These are phyloP conservation scores for Penicillium ucsense DNA, from an alignment of 495 filamentous ascomycete species.

Conservation along the genomic window DNA sequence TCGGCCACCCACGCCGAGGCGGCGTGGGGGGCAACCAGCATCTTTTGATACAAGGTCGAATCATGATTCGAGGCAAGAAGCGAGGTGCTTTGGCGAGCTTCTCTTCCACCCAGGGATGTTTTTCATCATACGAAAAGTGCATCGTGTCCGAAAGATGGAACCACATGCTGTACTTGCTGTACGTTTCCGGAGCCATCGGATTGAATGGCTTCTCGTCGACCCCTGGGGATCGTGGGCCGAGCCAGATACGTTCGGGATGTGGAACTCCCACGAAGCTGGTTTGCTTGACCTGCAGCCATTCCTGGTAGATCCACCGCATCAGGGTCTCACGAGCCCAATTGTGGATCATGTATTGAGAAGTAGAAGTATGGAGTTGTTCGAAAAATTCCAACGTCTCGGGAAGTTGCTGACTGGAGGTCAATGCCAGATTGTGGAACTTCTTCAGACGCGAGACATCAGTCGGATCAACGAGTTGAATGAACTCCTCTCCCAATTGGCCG, in stretches of 20 bases:
- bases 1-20: neutral
- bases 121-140: neutral
- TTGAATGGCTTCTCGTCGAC: neutral
- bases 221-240: neutral
- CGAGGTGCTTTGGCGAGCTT: neutral
- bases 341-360: neutral
- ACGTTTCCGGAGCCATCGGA: neutral
- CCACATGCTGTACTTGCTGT: neutral
- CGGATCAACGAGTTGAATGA: neutral
- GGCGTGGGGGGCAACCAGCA: neutral
- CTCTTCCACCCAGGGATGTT: neutral
- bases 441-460: neutral
- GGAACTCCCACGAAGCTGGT: neutral
- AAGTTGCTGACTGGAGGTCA: neutral
- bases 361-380: neutral
- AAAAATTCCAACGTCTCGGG: neutral
- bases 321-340: neutral
- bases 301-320: neutral
- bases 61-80: neutral
- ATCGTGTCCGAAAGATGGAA: neutral
- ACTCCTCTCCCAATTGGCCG: neutral
- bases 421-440: neutral
- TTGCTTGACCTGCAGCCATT: neutral
- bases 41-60: neutral
- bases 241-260: neutral